These are phyloP conservation scores for Cladosporium austrohemisphaericum DNA, from an alignment of 2,329 filamentous ascomycete species.

Conservation along the genomic window DNA sequence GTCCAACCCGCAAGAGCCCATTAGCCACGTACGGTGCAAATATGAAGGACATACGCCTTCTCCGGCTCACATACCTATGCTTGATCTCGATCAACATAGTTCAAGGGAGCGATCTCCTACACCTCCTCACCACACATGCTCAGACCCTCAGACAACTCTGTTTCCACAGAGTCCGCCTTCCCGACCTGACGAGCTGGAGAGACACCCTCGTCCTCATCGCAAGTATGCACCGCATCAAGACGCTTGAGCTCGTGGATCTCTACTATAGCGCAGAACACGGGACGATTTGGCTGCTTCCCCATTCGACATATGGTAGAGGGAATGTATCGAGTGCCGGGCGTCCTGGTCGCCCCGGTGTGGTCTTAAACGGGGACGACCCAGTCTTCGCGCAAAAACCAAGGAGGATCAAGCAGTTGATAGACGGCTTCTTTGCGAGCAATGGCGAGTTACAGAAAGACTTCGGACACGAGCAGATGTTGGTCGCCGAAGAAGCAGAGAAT, in stretches of 20 bases:
- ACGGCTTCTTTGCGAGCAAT: not conserved
- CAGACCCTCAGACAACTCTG: not conserved
- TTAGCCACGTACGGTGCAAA: not conserved
- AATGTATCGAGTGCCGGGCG: too few relatives aligned
- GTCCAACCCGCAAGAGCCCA: conserved; percentile 1
- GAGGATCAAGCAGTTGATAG: not conserved
- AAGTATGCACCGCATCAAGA: not conserved
- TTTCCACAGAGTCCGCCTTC: not conserved
- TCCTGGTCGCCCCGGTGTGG: too few relatives aligned
- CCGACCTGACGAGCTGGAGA: not conserved
- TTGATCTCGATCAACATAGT: not conserved
- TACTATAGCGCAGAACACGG: not conserved
- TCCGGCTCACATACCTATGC: not conserved
- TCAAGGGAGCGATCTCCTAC: not conserved
- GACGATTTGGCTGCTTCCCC: not conserved
- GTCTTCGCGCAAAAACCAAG: not conserved
- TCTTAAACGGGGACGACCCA: too few relatives aligned
- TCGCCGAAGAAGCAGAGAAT: not conserved
- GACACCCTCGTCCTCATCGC: not conserved
- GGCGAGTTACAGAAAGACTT: conserved; percentile 7
- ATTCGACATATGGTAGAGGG: not conserved
- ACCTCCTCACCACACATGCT: conserved; percentile 6
- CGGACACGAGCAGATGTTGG: conserved; percentile 3
- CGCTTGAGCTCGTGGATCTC: not conserved
- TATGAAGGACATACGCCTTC: not conserved